Percentiles rank a stretch among this genome's conserved stretches.
Evolutionary conservation across 2,329 filamentous ascomycete genomes (phyloP).

Genomic region (Nemania serpens): DNA sequence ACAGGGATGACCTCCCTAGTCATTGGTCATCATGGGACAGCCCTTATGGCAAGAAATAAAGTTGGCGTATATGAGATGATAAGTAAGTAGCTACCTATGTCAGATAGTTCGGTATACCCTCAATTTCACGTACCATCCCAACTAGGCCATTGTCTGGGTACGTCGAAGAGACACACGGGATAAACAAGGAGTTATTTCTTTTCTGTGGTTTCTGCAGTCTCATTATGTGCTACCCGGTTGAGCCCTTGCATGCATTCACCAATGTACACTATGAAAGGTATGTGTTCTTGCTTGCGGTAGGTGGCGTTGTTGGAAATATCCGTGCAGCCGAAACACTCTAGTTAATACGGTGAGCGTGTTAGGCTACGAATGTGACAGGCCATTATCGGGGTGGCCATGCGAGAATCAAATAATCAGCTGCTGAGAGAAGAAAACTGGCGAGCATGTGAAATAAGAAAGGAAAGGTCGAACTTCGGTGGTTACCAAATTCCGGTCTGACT

Average conservation of each 20-base stretch:
- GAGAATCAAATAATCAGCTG: neutral
- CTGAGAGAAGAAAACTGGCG: neutral
- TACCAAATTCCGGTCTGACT: neutral
- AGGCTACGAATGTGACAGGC: neutral
- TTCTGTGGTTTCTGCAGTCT: neutral
- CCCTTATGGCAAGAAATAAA: neutral
- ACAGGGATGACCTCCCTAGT: neutral
- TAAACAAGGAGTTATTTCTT: neutral
- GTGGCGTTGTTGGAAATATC: neutral
- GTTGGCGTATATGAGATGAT: neutral
- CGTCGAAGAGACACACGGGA: neutral
- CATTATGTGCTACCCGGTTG: neutral
- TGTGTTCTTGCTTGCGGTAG: neutral
- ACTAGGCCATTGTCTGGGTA: neutral
- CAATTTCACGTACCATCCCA: neutral
- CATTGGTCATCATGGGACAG: neutral
- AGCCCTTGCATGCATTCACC: conserved; percentile 1
- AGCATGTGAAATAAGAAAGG: neutral
- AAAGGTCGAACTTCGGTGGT: no score
- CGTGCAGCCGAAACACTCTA: neutral
- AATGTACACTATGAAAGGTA: neutral
- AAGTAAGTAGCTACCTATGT: neutral
- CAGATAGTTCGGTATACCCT: neutral
- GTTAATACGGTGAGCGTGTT: neutral
- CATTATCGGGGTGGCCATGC: neutral